phyloP scores from a whole-genome alignment of 345 rosid species.

The Ricinus communis region DNA sequence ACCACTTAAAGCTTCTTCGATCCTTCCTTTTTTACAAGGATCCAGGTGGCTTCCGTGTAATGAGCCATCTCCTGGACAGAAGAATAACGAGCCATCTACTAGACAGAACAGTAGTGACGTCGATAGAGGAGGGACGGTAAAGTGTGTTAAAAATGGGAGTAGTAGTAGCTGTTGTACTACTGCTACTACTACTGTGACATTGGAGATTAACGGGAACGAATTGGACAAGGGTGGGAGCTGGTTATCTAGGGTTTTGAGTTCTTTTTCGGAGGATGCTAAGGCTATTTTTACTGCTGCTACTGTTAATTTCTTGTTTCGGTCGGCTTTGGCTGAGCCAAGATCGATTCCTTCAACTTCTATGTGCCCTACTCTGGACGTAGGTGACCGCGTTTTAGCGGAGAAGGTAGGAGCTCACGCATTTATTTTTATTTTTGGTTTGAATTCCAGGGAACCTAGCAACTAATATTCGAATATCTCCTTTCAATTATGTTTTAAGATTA shows the following conservation, averaged over 20 bases:
- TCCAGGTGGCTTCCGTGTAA: slow-evolving; percentile 77
- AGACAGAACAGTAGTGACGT: slow-evolving; percentile 38
- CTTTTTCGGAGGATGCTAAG: slow-evolving; percentile 80
- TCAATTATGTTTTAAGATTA: too few species aligned
- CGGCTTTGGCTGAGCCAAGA: slow-evolving; percentile 78
- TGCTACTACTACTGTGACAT: slow-evolving; percentile 14
- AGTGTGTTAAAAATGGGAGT: neutral
- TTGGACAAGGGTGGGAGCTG: slow-evolving; percentile 43
- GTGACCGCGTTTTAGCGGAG: slow-evolving; percentile 85
- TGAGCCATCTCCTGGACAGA: slow-evolving; percentile 37
- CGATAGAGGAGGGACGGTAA: slow-evolving; percentile 45
- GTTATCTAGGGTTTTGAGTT: slow-evolving; percentile 54
- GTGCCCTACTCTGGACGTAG: slow-evolving; percentile 83
- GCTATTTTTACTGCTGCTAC: slow-evolving; percentile 81
- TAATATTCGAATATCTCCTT: too few species aligned
- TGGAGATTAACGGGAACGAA: slow-evolving; percentile 37
- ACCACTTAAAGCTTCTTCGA: slow-evolving; percentile 55
- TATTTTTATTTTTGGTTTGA: too few species aligned
- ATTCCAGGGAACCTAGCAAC: too few species aligned
- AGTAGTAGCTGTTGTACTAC: neutral
- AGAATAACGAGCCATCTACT: slow-evolving; percentile 45
- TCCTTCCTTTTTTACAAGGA: slow-evolving; percentile 62
- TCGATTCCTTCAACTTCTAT: slow-evolving; percentile 82
- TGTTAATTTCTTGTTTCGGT: slow-evolving; percentile 70
- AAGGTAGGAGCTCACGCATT: slow-evolving; percentile 59